These are phyloP conservation scores for Quercus phellos DNA, from an alignment of 331 rosid genomes.

Conservation along the genomic window DNA sequence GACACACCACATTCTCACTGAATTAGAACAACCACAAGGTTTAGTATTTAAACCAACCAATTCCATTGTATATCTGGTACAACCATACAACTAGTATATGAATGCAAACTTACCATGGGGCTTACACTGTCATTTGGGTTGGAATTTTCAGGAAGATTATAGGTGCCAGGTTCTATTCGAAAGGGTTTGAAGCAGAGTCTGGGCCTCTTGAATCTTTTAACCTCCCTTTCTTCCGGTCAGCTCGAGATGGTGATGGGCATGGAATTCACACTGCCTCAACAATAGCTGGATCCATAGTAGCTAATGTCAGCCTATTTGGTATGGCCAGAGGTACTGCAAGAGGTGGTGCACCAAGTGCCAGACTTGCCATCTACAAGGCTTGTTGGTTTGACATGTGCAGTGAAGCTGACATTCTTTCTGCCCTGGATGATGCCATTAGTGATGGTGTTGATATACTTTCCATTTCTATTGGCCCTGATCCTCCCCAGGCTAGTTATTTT, in stretches of 20 bases:
- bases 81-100: not conserved
- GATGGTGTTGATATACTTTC: conserved; percentile 71
- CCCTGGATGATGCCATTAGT: conserved; percentile 62
- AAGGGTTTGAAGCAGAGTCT: conserved; percentile 45
- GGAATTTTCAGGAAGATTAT: conserved; percentile 52
- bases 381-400: conserved; percentile 57
- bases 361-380: conserved; percentile 75
- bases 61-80: not conserved
- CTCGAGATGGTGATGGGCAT: conserved; percentile 59
- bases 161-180: conserved; percentile 50
- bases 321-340: conserved; percentile 63
- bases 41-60: no score
- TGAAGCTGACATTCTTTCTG: conserved; percentile 60
- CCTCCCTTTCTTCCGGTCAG: conserved; percentile 44
- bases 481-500: conserved; percentile 53
- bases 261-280: conserved; percentile 78
- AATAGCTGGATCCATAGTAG: conserved; percentile 53
- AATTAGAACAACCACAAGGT: not conserved
- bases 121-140: not conserved
- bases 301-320: conserved; percentile 46
- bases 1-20: not conserved
- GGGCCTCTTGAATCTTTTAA: conserved; percentile 43
- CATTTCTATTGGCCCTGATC: conserved; percentile 62
- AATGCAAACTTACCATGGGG: not conserved
- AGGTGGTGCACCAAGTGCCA: conserved; percentile 65